Percentiles rank a stretch among this genome's conserved stretches.
phyloP scores from a whole-genome alignment of 1,284 basidiomycete species.

The Microbotryomycetes sp. region DNA sequence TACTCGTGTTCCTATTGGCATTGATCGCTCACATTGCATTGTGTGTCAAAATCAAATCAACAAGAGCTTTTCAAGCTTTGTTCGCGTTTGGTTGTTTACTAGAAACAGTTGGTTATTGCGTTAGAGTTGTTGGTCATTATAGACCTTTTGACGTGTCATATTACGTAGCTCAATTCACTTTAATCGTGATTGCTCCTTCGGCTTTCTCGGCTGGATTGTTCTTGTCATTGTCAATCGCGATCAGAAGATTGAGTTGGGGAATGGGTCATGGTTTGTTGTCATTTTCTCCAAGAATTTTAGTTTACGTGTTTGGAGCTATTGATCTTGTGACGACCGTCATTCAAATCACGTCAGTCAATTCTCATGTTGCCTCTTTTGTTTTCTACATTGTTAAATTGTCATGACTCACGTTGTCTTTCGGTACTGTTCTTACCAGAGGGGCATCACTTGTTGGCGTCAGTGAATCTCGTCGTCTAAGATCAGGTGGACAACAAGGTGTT shows the following conservation, averaged over 20 bases:
- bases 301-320: conserved; percentile 41
- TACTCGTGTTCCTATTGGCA: conserved; percentile 39
- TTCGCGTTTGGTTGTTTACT: conserved; percentile 21
- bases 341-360: too few species aligned
- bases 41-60: conserved; percentile 16
- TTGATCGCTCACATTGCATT: conserved; percentile 38
- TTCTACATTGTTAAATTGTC: too few species aligned
- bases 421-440: too few species aligned
- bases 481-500: conserved; percentile 22
- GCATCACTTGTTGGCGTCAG: conserved; percentile 46
- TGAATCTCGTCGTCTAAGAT: conserved; percentile 35
- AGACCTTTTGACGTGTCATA: not conserved
- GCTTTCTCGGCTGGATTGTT: conserved; percentile 43
- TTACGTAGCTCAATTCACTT: conserved; percentile 40
- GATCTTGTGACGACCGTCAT: conserved; percentile 43
- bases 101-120: not conserved
- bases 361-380: too few species aligned
- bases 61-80: conserved; percentile 27
- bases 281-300: not conserved
- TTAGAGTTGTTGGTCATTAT: conserved; percentile 14
- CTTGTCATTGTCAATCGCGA: conserved; percentile 38
- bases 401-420: too few species aligned
- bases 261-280: not conserved
- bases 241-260: conserved; percentile 26
- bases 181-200: conserved; percentile 46